Conservation (phyloP, 2,329 filamentous ascomycete species). For the Penicillium rolfsii region DNA sequence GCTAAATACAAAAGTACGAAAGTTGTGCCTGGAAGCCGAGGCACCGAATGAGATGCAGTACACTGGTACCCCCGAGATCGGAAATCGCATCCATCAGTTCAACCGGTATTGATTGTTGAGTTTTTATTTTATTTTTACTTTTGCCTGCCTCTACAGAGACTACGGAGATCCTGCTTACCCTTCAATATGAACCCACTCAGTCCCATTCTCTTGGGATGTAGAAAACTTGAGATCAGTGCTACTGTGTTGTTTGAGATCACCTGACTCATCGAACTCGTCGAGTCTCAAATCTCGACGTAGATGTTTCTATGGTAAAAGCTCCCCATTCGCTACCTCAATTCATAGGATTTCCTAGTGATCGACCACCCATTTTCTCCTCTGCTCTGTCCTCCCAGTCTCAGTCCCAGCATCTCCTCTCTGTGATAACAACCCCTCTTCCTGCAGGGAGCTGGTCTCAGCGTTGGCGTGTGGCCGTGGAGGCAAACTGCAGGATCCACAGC, state of each 20-base stretch:
- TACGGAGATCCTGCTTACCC: not conserved
- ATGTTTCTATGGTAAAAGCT: not conserved
- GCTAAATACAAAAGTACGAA: not conserved
- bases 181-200: not conserved
- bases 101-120: not conserved
- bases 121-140: not conserved
- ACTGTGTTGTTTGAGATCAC: not conserved
- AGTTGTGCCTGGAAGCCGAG: conserved; percentile 14
- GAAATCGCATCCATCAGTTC: not conserved
- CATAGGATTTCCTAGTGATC: not conserved
- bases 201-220: not conserved
- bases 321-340: not conserved
- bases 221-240: not conserved
- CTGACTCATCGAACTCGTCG: not conserved
- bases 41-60: conserved; percentile 12
- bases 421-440: conserved; percentile 1
- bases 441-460: conserved; percentile 2
- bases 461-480: conserved; percentile 15
- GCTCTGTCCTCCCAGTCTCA: not conserved
- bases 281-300: not conserved
- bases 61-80: not conserved
- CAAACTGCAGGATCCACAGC: conserved; percentile 34
- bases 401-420: not conserved
- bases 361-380: not conserved
- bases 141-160: not conserved